Evolutionary conservation across 495 filamentous ascomycete genomes (phyloP), one percentile per base, ranked within the genome.

Genomic region (Durotheca rogersii): DNA sequence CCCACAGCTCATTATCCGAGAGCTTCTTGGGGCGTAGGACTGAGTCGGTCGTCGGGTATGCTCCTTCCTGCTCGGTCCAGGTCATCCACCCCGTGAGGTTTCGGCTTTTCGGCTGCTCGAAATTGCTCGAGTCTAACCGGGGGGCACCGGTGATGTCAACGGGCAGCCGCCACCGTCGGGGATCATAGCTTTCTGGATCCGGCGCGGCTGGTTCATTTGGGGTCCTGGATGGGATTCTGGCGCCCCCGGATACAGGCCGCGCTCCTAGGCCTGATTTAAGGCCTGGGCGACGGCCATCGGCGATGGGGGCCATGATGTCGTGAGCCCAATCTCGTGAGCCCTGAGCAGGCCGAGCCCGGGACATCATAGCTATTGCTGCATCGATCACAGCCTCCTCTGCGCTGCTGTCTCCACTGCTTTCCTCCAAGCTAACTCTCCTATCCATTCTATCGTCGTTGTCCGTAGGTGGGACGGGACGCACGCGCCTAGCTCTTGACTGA

Each of bases 11-110:
- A 2, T 14, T 16, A 2, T 27, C n/a, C 14, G 5, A 1, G 10
- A 51, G 11, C 18, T 16, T 10, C 2, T 17, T 7, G 10, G 36
- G 31, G 2, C 11, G 1, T 6, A 65, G n/a, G n/a, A 45, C 7
- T 6, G 19, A 15, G n/a, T 57, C 33, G n/a, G 62, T 41, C 18
- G n/a, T 27, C n/a, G 62, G 59, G 32, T 50, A 65, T 2, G 15
- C 15, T 11, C 37, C 10, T 23, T 60, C 56, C 35, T 60, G 55
- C 17, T 56, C 30, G 4, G 40, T 30, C 55, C 58, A 61, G 2
- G 46, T 58, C 46, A 49, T 14, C 27, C 27, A 40, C 4, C 59
- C 62, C 30, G 49, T 46, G 29, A 45, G 53, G 1, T 25, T 52
- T 1, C 45, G 14, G 15, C 34, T 37, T 29, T 48, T 31, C 10